Base-by-base conservation (phyloP, 75 land plant genomes). In the Picea glauca region DNA sequence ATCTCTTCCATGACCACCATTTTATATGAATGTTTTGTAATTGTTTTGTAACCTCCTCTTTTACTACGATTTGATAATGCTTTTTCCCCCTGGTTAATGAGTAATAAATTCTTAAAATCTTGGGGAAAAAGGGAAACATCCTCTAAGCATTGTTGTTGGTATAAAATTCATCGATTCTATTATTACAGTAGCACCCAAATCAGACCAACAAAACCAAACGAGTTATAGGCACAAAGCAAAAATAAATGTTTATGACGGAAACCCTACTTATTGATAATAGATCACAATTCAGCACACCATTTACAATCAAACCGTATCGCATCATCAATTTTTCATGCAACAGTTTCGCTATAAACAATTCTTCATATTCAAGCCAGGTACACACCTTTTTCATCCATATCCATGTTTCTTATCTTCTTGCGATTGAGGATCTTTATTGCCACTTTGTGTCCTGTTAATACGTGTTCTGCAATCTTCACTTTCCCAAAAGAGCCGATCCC, bases 401-500 rank as follows among this genome's bases (percentile, higher is more conserved):
- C 95, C 91, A 91, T 85, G 79, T 80, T 83, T 82, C 87, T 88
- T 70, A 92, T 89, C 74, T 89, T 94, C n/a, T 87, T 81, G 18
- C 94, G 90, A 63, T 92, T 94, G 56, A 94, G 91, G 67, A 94
- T 91, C 84, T 94, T 94, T 62, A 94, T 90, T 62, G 98, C 98
- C 13, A 94, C 98, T 80, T 94, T 94, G 80, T 91, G 88, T 6
- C 98, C 95, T 38, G 93, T 94, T 67, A 86, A 62, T 30, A 62
- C 81, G 81, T 94, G 98, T 64, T 92, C 91, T 72, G 98, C 98
- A 75, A 93, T 83, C 84, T 91, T 94, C 58, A 94, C 98, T 77
- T 91, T 94, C 12, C 98, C 93, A 84, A 92, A 94, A 5, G 98
- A 89, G 18, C 98, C 98, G 72, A 94, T 90, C 7, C 98, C 98